Evolutionary conservation across 805 yeast species (phyloP).

Genomic region (Suhomyces faveliae): DNA sequence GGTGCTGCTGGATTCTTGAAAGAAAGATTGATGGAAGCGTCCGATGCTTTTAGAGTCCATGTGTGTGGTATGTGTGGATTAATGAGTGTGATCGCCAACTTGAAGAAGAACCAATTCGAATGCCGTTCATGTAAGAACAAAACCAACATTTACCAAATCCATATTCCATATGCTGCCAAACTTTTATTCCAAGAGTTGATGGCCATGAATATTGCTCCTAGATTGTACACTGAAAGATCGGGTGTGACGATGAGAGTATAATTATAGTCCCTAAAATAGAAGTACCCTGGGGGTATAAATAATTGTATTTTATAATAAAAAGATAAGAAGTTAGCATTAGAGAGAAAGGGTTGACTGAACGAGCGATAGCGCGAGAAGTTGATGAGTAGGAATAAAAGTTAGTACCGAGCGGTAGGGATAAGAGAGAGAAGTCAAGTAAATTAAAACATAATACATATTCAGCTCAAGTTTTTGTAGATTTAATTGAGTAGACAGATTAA

Average conservation of each 20-base stretch:
- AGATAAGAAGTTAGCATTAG: not conserved
- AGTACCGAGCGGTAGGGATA: no score
- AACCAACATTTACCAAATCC: constrained; percentile 96
- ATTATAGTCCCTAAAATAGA: constrained; percentile 10
- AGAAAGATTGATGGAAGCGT: constrained; percentile 98
- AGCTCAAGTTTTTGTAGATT: no score
- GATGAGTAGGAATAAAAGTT: no score
- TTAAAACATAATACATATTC: no score
- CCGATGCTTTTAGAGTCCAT: constrained; percentile 98
- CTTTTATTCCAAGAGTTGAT: constrained; percentile 96
- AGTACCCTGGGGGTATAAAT: constrained; percentile 4
- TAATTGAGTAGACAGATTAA: no score
- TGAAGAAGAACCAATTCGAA: constrained; percentile 96
- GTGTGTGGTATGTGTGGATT: constrained; percentile 98
- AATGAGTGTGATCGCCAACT: constrained; percentile 95
- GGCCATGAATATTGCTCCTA: constrained; percentile 99
- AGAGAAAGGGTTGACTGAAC: no score
- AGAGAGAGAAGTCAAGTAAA: no score
- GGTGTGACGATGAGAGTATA: constrained; percentile 46
- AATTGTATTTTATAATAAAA: not conserved
- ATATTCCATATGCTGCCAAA: constrained; percentile 98
- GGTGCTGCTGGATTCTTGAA: constrained; percentile 98
- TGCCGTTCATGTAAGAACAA: constrained; percentile 98
- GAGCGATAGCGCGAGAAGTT: no score
- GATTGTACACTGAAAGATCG: constrained; percentile 91